These are phyloP conservation scores for Nyctanthes arbortristis DNA, from an alignment of 257 asterid species.

Conservation along the genomic window DNA sequence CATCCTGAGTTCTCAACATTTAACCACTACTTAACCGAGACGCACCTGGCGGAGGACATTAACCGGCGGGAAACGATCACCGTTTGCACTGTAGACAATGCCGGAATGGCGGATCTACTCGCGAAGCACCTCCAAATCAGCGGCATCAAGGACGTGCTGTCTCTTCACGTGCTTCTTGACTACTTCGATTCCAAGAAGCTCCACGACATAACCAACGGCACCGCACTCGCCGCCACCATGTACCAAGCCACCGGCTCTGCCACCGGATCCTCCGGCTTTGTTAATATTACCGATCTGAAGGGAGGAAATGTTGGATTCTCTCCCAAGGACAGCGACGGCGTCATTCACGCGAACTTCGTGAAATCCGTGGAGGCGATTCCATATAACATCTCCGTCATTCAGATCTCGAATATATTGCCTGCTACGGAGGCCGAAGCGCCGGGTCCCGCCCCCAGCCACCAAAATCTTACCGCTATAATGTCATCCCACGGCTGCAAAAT, in stretches of 20 bases:
- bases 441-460: constrained; percentile 51
- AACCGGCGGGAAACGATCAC: constrained; percentile 64
- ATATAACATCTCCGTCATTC: constrained; percentile 68
- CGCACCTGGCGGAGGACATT: constrained; percentile 66
- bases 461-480: constrained; percentile 56
- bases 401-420: constrained; percentile 53
- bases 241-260: constrained; percentile 78
- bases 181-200: constrained; percentile 71
- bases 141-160: constrained; percentile 51
- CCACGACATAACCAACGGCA: constrained; percentile 63
- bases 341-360: constrained; percentile 46
- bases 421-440: constrained; percentile 74
- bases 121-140: constrained; percentile 41
- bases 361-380: constrained; percentile 45
- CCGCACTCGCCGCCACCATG: constrained; percentile 68
- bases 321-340: constrained; percentile 36
- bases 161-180: constrained; percentile 72
- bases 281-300: constrained; percentile 51
- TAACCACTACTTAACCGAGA: constrained; percentile 56
- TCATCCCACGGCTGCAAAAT: constrained; percentile 72
- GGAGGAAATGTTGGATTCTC: constrained; percentile 74
- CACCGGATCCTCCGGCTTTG: constrained; percentile 67
- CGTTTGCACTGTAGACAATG: constrained; percentile 60
- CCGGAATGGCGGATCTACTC: constrained; percentile 66
- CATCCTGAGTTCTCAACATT: constrained; percentile 57